Evolutionary conservation across 495 filamentous ascomycete genomes (phyloP), one percentile per base, ranked within the genome.

Genomic region (Extremus antarcticus): DNA sequence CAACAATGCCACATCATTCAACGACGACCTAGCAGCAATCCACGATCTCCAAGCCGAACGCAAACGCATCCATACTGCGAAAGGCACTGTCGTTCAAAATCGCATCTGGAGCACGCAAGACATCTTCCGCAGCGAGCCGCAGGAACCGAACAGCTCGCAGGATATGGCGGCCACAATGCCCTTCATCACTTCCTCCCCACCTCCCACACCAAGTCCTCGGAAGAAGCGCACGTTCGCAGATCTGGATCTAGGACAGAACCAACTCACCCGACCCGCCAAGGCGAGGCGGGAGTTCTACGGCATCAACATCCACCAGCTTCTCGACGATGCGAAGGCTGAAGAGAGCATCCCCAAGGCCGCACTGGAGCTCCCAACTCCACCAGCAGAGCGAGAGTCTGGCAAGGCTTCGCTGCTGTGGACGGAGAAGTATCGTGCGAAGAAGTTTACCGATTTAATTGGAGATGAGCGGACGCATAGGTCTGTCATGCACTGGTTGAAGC

Each of bases 381-480:
- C 59, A 15, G 45, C 55, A 3, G 51, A 62, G 40, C 55, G 2
- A 7, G 22, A 39, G 9, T 24, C 51, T 19, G 41, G 46, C 19
- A 35, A 48, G 32, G 19, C 49, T 19, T 68, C 65, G 0, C 53
- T 69, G 16, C 64, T 73, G 49, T 73, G 70, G 70, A 73, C 70
- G 2, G 70, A 73, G 53, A 73, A 73, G 52, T 73, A 98, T 66
- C 84, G 92, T 19, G 91, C 92, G 29, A 82, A 80, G 51, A 89
- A 84, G 60, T 98, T 95, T 60, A 90, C 87, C 49, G 92, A 97
- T 57, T 75, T 98, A 0, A 83, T 94, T 54, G 94, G 94, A 4
- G 92, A 98, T 62, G 92, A 98, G 63, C 78, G 90, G 46, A 96
- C 91, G 13, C 91, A 97, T 70, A 81, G 92, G 48, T 81, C 85